These are phyloP conservation scores for Trichosanthes cucumerina DNA, from an alignment of 306 rosid species.

Conservation along the genomic window DNA sequence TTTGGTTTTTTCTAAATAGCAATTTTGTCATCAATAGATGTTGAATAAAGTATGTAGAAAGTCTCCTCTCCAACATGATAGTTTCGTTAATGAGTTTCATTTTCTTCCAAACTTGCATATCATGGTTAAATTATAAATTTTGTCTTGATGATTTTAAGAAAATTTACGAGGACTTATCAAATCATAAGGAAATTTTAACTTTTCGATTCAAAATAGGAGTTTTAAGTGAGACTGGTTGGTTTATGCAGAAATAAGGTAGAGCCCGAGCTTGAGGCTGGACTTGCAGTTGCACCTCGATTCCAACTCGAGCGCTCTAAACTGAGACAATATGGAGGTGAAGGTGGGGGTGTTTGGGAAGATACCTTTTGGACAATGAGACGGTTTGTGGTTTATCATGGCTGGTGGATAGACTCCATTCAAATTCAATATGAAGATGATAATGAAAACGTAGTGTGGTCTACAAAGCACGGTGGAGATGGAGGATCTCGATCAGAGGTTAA, in stretches of 20 bases:
- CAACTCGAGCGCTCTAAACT: not conserved
- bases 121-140: no score
- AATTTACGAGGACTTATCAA: no score
- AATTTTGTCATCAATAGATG: no score
- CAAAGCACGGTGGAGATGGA: not conserved
- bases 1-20: no score
- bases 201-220: no score
- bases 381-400: not conserved
- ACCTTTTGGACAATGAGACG: not conserved
- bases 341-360: not conserved
- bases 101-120: no score
- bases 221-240: not conserved
- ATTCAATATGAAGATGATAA: not conserved
- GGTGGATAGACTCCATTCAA: not conserved
- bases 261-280: not conserved
- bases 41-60: no score
- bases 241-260: not conserved
- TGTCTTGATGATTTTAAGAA: no score
- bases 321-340: not conserved
- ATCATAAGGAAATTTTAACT: no score
- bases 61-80: no score
- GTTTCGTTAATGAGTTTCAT: no score
- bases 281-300: not conserved
- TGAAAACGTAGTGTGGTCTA: not conserved
- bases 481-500: slow-evolving; percentile 3